A percentile compares a stretch with the other conserved stretches of the same genome.
Conservation (phyloP, 148 eudicot genomes). For the Rheum nobile region DNA sequence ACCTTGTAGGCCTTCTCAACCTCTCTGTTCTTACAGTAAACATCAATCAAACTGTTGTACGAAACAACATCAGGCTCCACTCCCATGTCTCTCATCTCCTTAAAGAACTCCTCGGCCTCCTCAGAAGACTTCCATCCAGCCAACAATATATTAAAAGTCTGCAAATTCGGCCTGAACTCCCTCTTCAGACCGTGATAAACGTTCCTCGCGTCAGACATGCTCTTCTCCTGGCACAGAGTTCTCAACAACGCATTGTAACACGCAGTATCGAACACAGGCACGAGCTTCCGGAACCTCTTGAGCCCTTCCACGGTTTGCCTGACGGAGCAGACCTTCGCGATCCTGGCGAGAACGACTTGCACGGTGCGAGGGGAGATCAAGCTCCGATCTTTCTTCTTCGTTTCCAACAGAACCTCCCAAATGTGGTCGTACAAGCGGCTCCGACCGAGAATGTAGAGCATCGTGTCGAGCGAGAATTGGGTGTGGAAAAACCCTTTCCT, state of each 20-base stretch:
- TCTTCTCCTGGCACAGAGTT: slow-evolving; percentile 72
- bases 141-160: slow-evolving; percentile 61
- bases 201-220: slow-evolving; percentile 73
- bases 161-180: slow-evolving; percentile 51
- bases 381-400: slow-evolving; percentile 39
- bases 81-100: slow-evolving; percentile 71
- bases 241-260: slow-evolving; percentile 69
- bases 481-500: slow-evolving; percentile 59
- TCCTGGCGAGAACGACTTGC: slow-evolving; percentile 56
- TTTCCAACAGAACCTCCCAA: slow-evolving; percentile 58
- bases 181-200: slow-evolving; percentile 63
- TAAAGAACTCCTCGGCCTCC: slow-evolving; percentile 63
- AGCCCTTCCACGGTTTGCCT: slow-evolving; percentile 68
- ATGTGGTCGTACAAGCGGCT: slow-evolving; percentile 40
- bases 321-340: slow-evolving; percentile 73
- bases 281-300: slow-evolving; percentile 42
- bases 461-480: slow-evolving; percentile 56
- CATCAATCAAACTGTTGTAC: slow-evolving; percentile 78
- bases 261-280: slow-evolving; percentile 30
- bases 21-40: slow-evolving; percentile 58
- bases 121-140: slow-evolving; percentile 80
- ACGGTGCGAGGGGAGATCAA: slow-evolving; percentile 58
- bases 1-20: slow-evolving; percentile 49
- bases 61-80: slow-evolving; percentile 75
- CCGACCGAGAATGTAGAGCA: slow-evolving; percentile 75